phyloP scores from a whole-genome alignment of 192 early-diverging fungal species.

The Backusella macrospora region DNA sequence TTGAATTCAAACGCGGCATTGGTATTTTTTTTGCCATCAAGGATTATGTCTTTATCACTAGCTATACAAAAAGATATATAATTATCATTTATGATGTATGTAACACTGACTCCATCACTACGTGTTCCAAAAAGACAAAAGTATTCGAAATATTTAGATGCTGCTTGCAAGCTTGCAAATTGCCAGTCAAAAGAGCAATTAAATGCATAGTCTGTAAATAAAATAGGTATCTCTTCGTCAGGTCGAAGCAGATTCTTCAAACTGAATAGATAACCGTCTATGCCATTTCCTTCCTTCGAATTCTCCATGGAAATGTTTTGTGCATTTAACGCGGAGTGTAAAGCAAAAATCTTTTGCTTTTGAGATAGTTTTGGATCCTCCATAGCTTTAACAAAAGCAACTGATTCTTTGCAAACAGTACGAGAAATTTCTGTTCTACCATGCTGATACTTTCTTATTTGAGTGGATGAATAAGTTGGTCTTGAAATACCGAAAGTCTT shows the following conservation, averaged over 20 bases:
- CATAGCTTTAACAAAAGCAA: slow-evolving; percentile 87
- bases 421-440: slow-evolving; percentile 96
- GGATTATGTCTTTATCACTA: too few species aligned
- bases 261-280: slow-evolving; percentile 87
- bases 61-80: too few species aligned
- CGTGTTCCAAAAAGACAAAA: too few species aligned
- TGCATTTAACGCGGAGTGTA: slow-evolving; percentile 73
- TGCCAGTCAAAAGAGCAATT: too few species aligned
- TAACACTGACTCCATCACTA: too few species aligned
- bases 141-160: too few species aligned
- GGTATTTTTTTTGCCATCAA: slow-evolving; percentile 17
- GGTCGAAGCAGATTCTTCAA: slow-evolving; percentile 74
- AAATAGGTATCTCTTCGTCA: slow-evolving; percentile 74
- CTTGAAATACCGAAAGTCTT: slow-evolving; percentile 76
- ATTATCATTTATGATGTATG: too few species aligned
- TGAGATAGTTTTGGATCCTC: slow-evolving; percentile 54
- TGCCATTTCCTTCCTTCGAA: slow-evolving; percentile 80
- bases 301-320: slow-evolving; percentile 81
- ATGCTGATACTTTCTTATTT: slow-evolving; percentile 87
- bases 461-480: slow-evolving; percentile 91
- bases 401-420: slow-evolving; percentile 75
- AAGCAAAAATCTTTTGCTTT: slow-evolving; percentile 64
- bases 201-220: slow-evolving; percentile 89
- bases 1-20: slow-evolving; percentile 19
- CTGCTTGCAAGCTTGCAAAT: too few species aligned